These are phyloP conservation scores for Gracilaria vermiculophylla DNA, from an alignment of 23 red algal genomes.

Conservation along the genomic window DNA sequence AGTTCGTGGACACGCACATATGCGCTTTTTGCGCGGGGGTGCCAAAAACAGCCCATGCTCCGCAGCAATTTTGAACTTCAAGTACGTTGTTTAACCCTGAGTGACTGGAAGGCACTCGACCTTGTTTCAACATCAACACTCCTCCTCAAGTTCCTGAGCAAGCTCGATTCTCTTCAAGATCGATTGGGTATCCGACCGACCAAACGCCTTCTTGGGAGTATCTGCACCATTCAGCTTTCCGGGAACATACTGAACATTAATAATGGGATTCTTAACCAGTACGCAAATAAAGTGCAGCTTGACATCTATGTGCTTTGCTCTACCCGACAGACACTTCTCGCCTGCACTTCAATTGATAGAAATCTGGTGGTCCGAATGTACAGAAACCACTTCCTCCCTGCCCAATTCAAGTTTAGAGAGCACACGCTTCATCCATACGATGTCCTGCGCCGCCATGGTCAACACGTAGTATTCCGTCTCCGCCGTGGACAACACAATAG, in stretches of 20 bases:
- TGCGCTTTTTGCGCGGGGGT: not conserved
- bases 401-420: not conserved
- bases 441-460: not conserved
- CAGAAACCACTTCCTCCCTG: not conserved
- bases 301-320: conserved; percentile 1
- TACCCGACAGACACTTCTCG: not conserved
- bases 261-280: not conserved
- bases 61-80: not conserved
- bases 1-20: not conserved
- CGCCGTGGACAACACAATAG: not conserved
- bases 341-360: not conserved
- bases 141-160: not conserved
- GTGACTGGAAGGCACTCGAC: not conserved
- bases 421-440: not conserved
- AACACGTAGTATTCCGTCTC: conserved; percentile 30
- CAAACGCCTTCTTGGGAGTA: not conserved
- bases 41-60: not conserved
- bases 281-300: conserved; percentile 1
- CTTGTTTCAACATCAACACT: not conserved
- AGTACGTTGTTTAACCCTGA: not conserved
- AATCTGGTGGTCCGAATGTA: not conserved
- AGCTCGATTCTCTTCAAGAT: not conserved
- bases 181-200: not conserved
- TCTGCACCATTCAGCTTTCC: not conserved
- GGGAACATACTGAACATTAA: not conserved